Conservation (phyloP, 805 yeast genomes). For the Zygosaccharomyces kombuchaensis region DNA sequence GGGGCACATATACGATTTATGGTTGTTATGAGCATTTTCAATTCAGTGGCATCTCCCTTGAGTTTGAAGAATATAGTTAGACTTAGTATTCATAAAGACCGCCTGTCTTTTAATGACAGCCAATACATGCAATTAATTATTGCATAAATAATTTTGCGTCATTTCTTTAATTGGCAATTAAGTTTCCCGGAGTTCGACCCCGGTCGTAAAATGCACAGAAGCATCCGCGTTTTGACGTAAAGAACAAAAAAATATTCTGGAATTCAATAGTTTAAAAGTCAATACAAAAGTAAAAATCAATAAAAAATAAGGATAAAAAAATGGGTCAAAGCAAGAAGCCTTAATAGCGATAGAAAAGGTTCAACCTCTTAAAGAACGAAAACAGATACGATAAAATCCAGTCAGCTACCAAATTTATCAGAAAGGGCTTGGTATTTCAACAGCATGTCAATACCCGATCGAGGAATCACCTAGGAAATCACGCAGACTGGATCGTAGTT, state of each 20-base stretch:
- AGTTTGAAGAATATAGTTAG: too few relatives aligned
- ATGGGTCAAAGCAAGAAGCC: background rate
- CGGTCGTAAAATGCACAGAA: background rate
- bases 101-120: too few relatives aligned
- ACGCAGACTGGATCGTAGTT: constrained; percentile 27
- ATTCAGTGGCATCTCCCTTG: too few relatives aligned
- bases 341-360: background rate
- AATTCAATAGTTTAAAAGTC: background rate
- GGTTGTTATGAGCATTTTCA: too few relatives aligned
- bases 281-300: background rate
- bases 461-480: constrained; percentile 16
- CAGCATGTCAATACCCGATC: background rate
- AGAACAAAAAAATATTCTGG: background rate
- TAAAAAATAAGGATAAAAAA: background rate
- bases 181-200: too few relatives aligned
- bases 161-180: too few relatives aligned
- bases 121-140: too few relatives aligned
- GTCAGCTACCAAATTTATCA: background rate
- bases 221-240: background rate
- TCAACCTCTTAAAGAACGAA: constrained; percentile 1
- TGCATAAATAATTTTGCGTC: too few relatives aligned
- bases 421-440: background rate
- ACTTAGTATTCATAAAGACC: too few relatives aligned
- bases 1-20: too few relatives aligned
- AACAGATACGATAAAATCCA: background rate